Conservation (phyloP, 1,139 yeast species). For the Schwanniomyces etchellsii region DNA sequence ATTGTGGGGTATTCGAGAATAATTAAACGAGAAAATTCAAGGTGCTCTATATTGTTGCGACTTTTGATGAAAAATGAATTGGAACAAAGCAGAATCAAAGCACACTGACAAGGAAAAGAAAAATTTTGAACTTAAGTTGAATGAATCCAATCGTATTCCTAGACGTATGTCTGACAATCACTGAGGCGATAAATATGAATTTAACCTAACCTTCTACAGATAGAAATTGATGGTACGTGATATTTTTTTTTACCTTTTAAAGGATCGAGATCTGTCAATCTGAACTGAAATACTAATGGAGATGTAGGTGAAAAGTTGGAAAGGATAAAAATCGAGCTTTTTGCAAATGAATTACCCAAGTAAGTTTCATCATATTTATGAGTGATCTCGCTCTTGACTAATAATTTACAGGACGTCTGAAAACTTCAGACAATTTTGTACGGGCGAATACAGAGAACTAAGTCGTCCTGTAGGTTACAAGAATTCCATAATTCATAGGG, state of each 20-base stretch:
- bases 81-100: neutral
- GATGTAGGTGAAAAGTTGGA: constrained; percentile 22
- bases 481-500: constrained; percentile 22
- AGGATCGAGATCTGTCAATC: no score
- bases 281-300: constrained; percentile 6
- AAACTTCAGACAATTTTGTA: constrained; percentile 51
- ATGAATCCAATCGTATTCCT: constrained; percentile 31
- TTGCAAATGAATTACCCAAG: constrained; percentile 33
- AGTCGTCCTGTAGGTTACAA: constrained; percentile 29
- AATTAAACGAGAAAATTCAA: neutral
- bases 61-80: neutral
- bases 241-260: no score
- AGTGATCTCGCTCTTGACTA: constrained; percentile 2
- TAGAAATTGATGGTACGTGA: no score
- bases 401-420: constrained; percentile 34
- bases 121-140: no score
- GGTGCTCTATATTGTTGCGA: neutral
- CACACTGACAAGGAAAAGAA: no score
- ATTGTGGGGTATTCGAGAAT: constrained; percentile 1
- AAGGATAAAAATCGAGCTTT: constrained; percentile 41
- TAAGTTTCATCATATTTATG: constrained; percentile 11
- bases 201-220: neutral
- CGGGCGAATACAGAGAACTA: constrained; percentile 41
- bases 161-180: constrained; percentile 26
- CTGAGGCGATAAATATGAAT: neutral